Conservation (phyloP, 2,329 filamentous ascomycete species). For the Sarocladium strictum region DNA sequence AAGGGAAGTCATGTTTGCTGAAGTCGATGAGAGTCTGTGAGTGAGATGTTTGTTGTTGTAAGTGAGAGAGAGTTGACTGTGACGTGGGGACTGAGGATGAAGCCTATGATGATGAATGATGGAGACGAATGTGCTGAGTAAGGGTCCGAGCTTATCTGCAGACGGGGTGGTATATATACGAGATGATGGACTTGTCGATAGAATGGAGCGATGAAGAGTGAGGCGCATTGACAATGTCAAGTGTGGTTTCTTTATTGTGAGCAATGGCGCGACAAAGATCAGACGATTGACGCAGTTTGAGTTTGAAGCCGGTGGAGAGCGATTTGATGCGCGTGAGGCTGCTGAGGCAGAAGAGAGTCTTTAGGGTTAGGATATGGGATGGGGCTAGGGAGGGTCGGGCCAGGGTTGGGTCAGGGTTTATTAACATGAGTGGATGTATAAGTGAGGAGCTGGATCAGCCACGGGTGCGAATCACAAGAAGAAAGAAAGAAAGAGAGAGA, state of each 20-base stretch:
- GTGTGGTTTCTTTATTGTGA: neutral
- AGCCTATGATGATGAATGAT: neutral
- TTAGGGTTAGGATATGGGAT: neutral
- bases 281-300: conserved; percentile 3
- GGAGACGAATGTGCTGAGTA: neutral
- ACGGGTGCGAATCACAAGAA: too few relatives aligned
- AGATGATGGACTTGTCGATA: neutral
- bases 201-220: neutral
- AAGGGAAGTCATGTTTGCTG: conserved; percentile 22
- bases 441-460: too few relatives aligned
- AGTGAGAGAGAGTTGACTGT: too few relatives aligned
- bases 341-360: neutral
- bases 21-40: conserved; percentile 11
- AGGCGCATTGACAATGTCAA: neutral
- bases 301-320: conserved; percentile 8
- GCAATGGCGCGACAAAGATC: neutral
- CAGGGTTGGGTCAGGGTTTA: neutral
- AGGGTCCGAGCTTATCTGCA: neutral
- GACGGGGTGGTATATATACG: neutral
- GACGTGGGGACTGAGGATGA: neutral
- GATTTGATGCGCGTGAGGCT: neutral
- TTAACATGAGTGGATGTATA: too few relatives aligned
- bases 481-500: too few relatives aligned
- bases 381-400: neutral
- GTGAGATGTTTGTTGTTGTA: neutral